Evolutionary conservation across 805 yeast species (phyloP), one percentile per base, ranked within the genome.

Genomic region (Wickerhamomyces mucosus): DNA sequence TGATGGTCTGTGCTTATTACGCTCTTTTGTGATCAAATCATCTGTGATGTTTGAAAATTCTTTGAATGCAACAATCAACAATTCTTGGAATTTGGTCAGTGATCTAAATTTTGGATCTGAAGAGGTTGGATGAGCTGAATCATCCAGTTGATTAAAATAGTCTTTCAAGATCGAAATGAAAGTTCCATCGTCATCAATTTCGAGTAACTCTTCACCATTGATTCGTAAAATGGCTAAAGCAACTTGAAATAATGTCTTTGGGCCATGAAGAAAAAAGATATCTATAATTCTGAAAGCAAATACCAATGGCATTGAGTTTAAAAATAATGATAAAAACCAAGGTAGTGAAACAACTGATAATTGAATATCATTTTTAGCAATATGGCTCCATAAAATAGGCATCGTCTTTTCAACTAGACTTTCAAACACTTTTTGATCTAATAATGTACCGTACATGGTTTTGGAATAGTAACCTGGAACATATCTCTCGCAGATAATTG

Each of bases 401-500:
- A 92, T 75, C 0, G 92, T 84, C 34, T 79, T 82, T 50, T 80
- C 83, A 2, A 92, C 95, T 33, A 92, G 66, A 1, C 84, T 72
- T 56, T 92, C 98, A 52, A 92, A 83, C 1, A 92, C 98, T 45
- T 77, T 74, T 59, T 92, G 98, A 51, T 92, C 99, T 22, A 92
- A 61, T 19, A 92, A 60, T 1, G 96, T 92, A 17, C 99, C 99
- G 49, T 89, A 89, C 98, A 92, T 92, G 1, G 96, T 89, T 47
- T 76, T 84, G 3, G 97, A 88, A 50, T 92, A 92, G 55, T 92
- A 92, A 0, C 98, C 98, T 0, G 97, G 97, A 4, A 86, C 81
- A 37, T 82, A 71, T 24, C 75, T 69, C 37, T 86, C 95, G 59
- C 96, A 86, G 3, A 92, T 56, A 13, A 73, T 71, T 34, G 76